Evolutionary conservation across 2,329 filamentous ascomycete genomes (phyloP), one percentile per base, ranked within the genome.

Genomic region (Pseudocercospora musae): DNA sequence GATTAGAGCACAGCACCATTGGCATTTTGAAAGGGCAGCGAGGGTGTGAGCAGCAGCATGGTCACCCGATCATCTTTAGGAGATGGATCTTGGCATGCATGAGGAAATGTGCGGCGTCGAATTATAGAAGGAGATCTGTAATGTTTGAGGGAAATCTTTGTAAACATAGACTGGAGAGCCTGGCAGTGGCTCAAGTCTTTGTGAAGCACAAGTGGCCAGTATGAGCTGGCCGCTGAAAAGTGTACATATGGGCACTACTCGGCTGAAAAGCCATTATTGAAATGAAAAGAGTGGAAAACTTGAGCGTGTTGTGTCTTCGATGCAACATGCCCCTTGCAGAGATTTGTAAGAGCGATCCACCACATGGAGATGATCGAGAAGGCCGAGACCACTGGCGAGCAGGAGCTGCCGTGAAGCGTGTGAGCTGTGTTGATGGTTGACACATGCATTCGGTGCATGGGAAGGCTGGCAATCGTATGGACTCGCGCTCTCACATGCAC

Each of bases 91-190:
- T 52, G 48, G 21, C 48, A 52, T 27, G 48, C 48, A 52, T 29
- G 25, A 31, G 48, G 48, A 52, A 25, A 52, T 25, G 48, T 23
- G 48, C 20, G 48, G 48, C 48, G 48, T 52, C 48, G 15, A 25
- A 25, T 3, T 52, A 52, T 52, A 52, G 48, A 52, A 52, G 31
- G 25, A 25, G 48, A 52, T 31, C 48, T 29, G 25, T 52, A 52
- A 52, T 52, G 48, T 52, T 52, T 52, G 48, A 52, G 25, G 4
- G n/a, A 52, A 52, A 52, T 52, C 25, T 52, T 29, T 52, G 48
- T 52, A 52, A 52, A 23, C 21, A 23, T 52, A 52, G 48, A 52
- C 48, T 52, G n/a, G 25, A 3, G 48, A 20, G 48, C 25, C 23
- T 52, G 48, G 48, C 25, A 18, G 31, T 52, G 48, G 48, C 48